Percentiles rank a stretch among this genome's conserved stretches.
These are phyloP conservation scores for Xylaria curta DNA, from an alignment of 495 filamentous ascomycete species.

Conservation along the genomic window DNA sequence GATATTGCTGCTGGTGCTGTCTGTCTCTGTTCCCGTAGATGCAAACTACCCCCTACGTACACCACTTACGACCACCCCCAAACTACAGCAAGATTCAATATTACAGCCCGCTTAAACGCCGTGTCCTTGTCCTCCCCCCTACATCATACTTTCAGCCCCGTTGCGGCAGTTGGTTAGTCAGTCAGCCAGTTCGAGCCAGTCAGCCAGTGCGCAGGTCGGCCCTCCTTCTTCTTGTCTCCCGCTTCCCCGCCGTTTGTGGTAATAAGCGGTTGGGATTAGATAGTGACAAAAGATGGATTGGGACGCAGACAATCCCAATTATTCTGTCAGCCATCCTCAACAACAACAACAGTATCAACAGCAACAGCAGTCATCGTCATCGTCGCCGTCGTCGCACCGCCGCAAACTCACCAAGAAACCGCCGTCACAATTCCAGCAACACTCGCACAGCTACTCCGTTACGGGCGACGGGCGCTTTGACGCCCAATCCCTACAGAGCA, in stretches of 20 bases:
- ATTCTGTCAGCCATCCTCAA: background rate
- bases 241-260: slow-evolving; percentile 27
- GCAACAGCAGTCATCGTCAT: background rate
- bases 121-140: slow-evolving; percentile 16
- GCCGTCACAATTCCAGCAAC: slow-evolving; percentile 48
- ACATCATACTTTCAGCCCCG: slow-evolving; percentile 19
- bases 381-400: slow-evolving; percentile 39
- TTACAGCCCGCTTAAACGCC: slow-evolving; percentile 16
- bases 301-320: slow-evolving; percentile 20
- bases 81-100: background rate
- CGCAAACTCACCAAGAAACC: slow-evolving; percentile 64
- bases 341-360: background rate
- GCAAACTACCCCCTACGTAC: background rate
- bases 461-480: slow-evolving; percentile 57
- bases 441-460: slow-evolving; percentile 47
- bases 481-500: slow-evolving; percentile 59
- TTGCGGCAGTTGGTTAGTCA: slow-evolving; percentile 7
- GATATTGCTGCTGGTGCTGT: background rate
- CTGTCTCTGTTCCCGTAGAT: background rate
- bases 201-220: slow-evolving; percentile 4
- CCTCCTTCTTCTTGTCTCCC: slow-evolving; percentile 14
- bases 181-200: slow-evolving; percentile 6
- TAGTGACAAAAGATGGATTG: slow-evolving; percentile 20
- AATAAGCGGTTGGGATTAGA: slow-evolving; percentile 14
- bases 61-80: background rate